Conservation (phyloP, 768 basidiomycete species). For the Amanita pseudoporphyria region DNA sequence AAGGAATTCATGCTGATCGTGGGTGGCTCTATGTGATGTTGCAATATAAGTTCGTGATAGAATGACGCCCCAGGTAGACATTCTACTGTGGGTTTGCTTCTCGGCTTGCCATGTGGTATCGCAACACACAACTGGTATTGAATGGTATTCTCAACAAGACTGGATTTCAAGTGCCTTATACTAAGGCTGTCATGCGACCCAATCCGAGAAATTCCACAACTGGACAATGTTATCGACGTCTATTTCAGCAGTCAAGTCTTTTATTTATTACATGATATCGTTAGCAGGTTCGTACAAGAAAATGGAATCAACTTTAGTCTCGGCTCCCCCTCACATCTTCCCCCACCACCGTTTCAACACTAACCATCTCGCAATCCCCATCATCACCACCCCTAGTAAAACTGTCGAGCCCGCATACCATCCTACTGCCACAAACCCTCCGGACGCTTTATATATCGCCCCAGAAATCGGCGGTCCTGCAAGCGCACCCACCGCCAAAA, state of each 20-base stretch:
- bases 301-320: too few species aligned
- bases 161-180: slow-evolving; percentile 84
- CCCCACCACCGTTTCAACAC: slow-evolving; percentile 15
- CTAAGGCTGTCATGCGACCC: slow-evolving; percentile 76
- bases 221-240: too few species aligned
- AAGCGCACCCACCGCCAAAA: slow-evolving; percentile 52
- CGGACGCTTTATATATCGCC: slow-evolving; percentile 45
- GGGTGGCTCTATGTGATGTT: slow-evolving; percentile 95
- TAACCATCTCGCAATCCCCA: slow-evolving; percentile 18
- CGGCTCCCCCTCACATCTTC: slow-evolving; percentile 14
- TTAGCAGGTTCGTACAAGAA: too few species aligned
- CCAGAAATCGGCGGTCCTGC: slow-evolving; percentile 70
- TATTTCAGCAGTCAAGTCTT: too few species aligned
- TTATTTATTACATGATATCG: too few species aligned
- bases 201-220: slow-evolving; percentile 49
- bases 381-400: slow-evolving; percentile 18
- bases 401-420: slow-evolving; percentile 39
- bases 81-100: slow-evolving; percentile 87
- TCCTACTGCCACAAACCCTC: slow-evolving; percentile 44
- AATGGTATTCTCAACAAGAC: slow-evolving; percentile 73
- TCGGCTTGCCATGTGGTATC: slow-evolving; percentile 91
- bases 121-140: slow-evolving; percentile 84
- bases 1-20: slow-evolving; percentile 83
- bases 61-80: slow-evolving; percentile 60
- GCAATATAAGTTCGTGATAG: slow-evolving; percentile 94